phyloP scores from a whole-genome alignment of 768 basidiomycete genomes.

The Tulasnella sp. region DNA sequence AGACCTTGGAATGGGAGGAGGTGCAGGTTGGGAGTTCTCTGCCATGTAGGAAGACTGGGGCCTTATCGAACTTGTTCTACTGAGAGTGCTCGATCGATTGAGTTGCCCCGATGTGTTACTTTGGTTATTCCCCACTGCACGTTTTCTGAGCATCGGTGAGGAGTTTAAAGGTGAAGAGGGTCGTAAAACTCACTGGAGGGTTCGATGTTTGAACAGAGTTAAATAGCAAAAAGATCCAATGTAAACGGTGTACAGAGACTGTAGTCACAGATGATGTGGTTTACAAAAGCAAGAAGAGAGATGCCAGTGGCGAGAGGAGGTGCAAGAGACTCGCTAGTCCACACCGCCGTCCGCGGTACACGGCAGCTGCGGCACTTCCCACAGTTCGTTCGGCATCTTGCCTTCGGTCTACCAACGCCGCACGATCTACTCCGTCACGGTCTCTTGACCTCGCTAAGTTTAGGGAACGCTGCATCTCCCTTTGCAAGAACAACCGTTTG shows the following conservation, averaged over 20 bases:
- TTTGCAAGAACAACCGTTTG: slow-evolving; percentile 85
- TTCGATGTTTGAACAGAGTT: not conserved
- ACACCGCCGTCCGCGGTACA: not conserved
- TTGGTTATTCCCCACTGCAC: slow-evolving; percentile 1
- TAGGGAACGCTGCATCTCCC: slow-evolving; percentile 65
- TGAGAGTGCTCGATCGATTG: not conserved
- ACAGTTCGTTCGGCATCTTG: not conserved
- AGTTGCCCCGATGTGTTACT: not conserved
- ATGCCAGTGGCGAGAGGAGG: not conserved
- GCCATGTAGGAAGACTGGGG: not conserved
- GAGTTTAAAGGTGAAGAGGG: not conserved
- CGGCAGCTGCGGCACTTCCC: not conserved
- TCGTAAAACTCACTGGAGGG: not conserved
- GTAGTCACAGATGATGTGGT: not conserved
- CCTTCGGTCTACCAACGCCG: not conserved
- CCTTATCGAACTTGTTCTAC: not conserved
- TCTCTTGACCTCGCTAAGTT: slow-evolving; percentile 25
- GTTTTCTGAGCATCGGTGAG: not conserved
- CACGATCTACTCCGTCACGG: not conserved
- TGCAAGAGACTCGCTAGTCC: not conserved
- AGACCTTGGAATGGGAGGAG: not conserved
- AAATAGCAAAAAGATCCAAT: not conserved
- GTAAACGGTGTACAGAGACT: not conserved
- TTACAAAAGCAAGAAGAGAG: not conserved
- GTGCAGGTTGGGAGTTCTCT: not conserved